A percentile compares a stretch with the other conserved stretches of the same genome.
These are phyloP conservation scores for Xerophyta viscosa DNA, from an alignment of 106 monocot species.

Conservation along the genomic window DNA sequence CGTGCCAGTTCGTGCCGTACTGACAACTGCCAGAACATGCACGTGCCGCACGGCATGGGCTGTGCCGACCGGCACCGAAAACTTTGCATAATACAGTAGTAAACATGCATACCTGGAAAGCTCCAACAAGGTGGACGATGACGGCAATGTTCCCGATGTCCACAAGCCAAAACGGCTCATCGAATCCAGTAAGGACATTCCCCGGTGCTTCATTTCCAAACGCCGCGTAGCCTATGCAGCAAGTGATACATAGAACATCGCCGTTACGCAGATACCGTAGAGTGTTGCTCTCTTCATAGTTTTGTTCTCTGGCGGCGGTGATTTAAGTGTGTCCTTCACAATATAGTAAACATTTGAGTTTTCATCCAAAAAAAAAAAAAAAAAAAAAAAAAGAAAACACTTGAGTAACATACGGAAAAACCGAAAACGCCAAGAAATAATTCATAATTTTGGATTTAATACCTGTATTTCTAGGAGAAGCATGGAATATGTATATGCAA, in stretches of 20 bases:
- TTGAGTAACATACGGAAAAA: no score
- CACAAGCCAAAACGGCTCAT: slow-evolving; percentile 69
- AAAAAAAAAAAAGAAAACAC: no score
- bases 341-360: no score
- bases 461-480: slow-evolving; percentile 74
- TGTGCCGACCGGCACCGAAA: no score
- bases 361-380: no score
- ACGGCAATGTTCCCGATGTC: slow-evolving; percentile 57
- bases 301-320: slow-evolving; percentile 64
- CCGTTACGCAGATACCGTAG: slow-evolving; percentile 42
- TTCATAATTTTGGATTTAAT: no score
- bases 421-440: no score
- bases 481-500: slow-evolving; percentile 64
- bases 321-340: slow-evolving; percentile 54
- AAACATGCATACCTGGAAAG: slow-evolving; percentile 53
- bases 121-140: slow-evolving; percentile 55
- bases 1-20: no score
- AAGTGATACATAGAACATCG: slow-evolving; percentile 55
- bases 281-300: slow-evolving; percentile 61
- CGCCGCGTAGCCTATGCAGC: slow-evolving; percentile 59
- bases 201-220: slow-evolving; percentile 58
- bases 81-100: no score
- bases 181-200: slow-evolving; percentile 56
- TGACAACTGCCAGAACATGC: no score
- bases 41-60: no score